Base-by-base conservation (phyloP, 179 eudicot species). In the Corrigiola litoralis region DNA sequence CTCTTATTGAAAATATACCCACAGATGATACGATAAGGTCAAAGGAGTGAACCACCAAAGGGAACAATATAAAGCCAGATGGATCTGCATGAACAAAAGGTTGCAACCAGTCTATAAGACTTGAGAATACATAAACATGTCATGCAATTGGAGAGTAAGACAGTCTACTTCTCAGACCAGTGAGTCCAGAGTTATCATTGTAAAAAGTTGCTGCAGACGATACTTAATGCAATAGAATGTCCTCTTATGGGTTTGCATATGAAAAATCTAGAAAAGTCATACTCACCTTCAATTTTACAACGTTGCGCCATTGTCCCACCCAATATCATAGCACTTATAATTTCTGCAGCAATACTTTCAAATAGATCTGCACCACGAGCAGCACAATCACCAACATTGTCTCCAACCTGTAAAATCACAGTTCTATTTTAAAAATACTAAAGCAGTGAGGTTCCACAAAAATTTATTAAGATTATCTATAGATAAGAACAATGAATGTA, bases 331-430 rank as follows among this genome's bases (percentile, higher is more conserved):
- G 99, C 99, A 81, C 99, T 95, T 21, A 91, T 95, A 40, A 95
- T 95, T 80, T 95, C 99, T 24, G 99, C 99, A 51, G 99, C 99
- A 69, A 95, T 95, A 80, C 99, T 95, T 87, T 95, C 99, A 61
- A 95, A 95, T 20, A 95, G 87, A 79, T 95, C 99, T 65, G 99
- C 99, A 60, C 99, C 99, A 71, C 99, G 91, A 52, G 99, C 99
- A 33, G 99, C 99, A 85, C 97, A 95, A 66, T 95, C 99, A 66
- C 99, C 99, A n/a, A 95, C 99, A 83, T 95, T 95, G 77, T 95
- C 99, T 66, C 99, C 99, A 53, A 95, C 99, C 99, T 95, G 75
- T n/a, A 81, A 57, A 25, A 66, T 67, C 37, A 49, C 60, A 70
- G 34, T 36, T 28, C 56, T 44, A 56, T 28, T 42, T 70, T 52